Evolutionary conservation across 2,329 filamentous ascomycete species (phyloP), one percentile per base, ranked within the genome.

Genomic region (Pseudogymnoascus pannorum): DNA sequence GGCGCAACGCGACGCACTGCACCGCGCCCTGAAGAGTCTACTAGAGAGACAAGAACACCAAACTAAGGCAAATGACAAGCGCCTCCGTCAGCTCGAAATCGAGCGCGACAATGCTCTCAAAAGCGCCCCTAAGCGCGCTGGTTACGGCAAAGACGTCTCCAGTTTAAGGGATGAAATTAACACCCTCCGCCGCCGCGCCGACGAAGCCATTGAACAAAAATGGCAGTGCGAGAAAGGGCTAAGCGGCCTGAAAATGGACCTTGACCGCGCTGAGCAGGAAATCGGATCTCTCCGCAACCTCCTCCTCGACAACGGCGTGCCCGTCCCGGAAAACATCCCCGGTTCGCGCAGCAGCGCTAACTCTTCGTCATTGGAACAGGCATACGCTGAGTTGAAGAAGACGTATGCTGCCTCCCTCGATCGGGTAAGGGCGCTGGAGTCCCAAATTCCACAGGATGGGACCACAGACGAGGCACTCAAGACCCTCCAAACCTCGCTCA

Each of bases 211-310:
- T 12, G 91, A 96, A 71, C 90, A 96, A 70, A 97, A 97, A 75
- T 97, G 91, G 87, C 89, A 95, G 72, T 93, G 92, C 64, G 93
- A 97, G 75, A 95, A 95, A 75, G 91, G 91, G 16, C 78, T 97
- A 1, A 83, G 85, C 59, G 91, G 92, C 61, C 77, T 97, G 61
- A 96, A 96, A 77, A 97, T 96, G 89, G 93, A 97, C 71, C 84
- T 99, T 42, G 94, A 97, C 74, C 89, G 92, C 64, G 92, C 94
- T 24, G 91, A 97, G 74, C 89, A 94, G 72, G 94, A 99, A 76
- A 96, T 96, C 29, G 79, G 84, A 40, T 89, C 89, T n/a, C 81
- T 99, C 40, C 86, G 91, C 44, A 83, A 79, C 31, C 79, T 97
- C 24, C 81, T 97, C 18, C 79, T 87, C 64, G 91, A 96, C 72